phyloP scores from a whole-genome alignment of 1,284 basidiomycete species.

The Apiotrichum gracile region DNA sequence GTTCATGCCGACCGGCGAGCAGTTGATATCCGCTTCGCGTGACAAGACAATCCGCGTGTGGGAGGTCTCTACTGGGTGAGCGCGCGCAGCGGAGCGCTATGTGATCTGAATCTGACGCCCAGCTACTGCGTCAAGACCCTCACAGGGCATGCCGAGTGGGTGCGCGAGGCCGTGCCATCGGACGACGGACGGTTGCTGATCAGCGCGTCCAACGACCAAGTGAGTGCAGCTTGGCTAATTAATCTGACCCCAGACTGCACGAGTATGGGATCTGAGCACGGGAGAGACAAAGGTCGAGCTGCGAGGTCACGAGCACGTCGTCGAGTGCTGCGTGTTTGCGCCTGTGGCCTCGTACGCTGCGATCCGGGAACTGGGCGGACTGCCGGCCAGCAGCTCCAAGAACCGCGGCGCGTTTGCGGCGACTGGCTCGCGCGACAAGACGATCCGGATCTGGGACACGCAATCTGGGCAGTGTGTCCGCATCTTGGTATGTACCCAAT shows the following conservation, averaged over 20 bases:
- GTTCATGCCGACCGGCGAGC: conserved; percentile 77
- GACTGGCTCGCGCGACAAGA: conserved; percentile 81
- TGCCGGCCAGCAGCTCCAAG: conserved; percentile 53
- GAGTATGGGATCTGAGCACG: conserved; percentile 69
- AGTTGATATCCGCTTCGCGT: conserved; percentile 75
- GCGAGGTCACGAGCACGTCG: conserved; percentile 79
- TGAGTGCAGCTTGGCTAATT: conserved; percentile 40
- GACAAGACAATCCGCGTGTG: conserved; percentile 81
- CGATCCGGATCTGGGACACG: conserved; percentile 79
- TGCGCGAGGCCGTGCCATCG: conserved; percentile 62
- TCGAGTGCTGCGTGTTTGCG: conserved; percentile 77
- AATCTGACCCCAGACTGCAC: conserved; percentile 58
- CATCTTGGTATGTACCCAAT: conserved; percentile 54
- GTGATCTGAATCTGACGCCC: conserved; percentile 1
- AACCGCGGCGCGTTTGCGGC: conserved; percentile 58
- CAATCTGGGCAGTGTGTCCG: conserved; percentile 68
- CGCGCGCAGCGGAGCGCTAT: neutral
- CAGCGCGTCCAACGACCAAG: conserved; percentile 80
- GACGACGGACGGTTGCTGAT: conserved; percentile 69
- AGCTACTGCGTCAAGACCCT: conserved; percentile 60
- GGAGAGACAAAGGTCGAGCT: conserved; percentile 77
- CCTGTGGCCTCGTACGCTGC: conserved; percentile 66
- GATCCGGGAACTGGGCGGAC: conserved; percentile 69
- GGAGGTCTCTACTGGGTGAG: conserved; percentile 75
- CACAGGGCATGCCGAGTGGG: conserved; percentile 64